Percentiles rank a stretch among this genome's conserved stretches.
These are phyloP conservation scores for Coniochaeta pulveracea DNA, from an alignment of 2,329 filamentous ascomycete species.

Conservation along the genomic window DNA sequence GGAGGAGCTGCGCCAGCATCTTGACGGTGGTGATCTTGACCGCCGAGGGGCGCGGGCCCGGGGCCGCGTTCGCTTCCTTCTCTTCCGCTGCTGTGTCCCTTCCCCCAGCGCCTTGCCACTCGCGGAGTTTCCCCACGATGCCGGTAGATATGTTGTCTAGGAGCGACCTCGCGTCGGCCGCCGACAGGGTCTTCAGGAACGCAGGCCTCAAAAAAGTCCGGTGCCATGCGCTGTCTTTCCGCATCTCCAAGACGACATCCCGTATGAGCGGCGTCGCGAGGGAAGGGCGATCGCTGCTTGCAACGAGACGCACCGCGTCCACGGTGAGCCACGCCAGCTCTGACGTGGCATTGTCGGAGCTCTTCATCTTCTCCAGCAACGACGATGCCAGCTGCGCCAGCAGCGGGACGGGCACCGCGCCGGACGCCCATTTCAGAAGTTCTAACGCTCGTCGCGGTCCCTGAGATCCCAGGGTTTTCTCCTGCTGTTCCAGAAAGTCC, in stretches of 20 bases:
- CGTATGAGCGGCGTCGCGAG: constrained; percentile 18
- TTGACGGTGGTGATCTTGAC: constrained; percentile 25
- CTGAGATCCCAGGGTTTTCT: not conserved
- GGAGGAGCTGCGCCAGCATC: constrained; percentile 23
- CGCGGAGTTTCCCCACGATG: not conserved
- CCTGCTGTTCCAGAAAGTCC: constrained; percentile 5
- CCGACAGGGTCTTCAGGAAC: constrained; percentile 17
- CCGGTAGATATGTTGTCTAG: constrained; percentile 12
- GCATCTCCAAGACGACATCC: constrained; percentile 16
- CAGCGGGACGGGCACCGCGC: constrained; percentile 7
- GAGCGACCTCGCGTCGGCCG: constrained; percentile 14
- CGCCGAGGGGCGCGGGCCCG: not conserved
- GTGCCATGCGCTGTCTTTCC: constrained; percentile 21
- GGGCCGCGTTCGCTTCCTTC: not conserved
- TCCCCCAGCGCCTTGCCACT: not conserved
- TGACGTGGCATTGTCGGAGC: not conserved
- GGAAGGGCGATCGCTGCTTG: constrained; percentile 17
- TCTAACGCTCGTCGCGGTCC: not conserved
- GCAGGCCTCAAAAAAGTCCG: constrained; percentile 15
- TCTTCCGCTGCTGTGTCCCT: not conserved
- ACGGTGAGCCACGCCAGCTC: constrained; percentile 9
- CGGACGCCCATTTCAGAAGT: not conserved
- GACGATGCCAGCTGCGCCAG: constrained; percentile 12
- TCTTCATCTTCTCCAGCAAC: constrained; percentile 10
- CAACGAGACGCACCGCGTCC: constrained; percentile 13